A percentile compares a stretch with the other conserved stretches of the same genome.
phyloP scores from a whole-genome alignment of 1,284 basidiomycete genomes.

The Ganoderma leucocontextum region DNA sequence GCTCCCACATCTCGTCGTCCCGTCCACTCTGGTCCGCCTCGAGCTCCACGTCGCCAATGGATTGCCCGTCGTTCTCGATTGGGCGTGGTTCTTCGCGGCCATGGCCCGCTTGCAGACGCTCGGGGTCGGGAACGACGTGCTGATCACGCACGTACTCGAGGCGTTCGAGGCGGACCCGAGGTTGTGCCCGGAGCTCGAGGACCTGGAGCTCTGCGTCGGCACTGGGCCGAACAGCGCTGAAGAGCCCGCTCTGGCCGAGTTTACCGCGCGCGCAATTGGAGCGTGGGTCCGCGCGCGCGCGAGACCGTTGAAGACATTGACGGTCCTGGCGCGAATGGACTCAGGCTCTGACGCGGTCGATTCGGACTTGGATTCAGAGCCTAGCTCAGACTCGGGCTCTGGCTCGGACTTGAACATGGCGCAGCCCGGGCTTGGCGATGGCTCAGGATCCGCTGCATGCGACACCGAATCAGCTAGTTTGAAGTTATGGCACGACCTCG shows the following conservation, averaged over 20 bases:
- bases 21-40: background rate
- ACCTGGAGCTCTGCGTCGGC: background rate
- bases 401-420: background rate
- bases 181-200: background rate
- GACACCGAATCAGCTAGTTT: background rate
- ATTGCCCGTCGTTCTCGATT: background rate
- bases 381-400: background rate
- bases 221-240: background rate
- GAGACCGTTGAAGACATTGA: background rate
- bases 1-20: background rate
- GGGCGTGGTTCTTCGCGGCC: background rate
- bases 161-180: background rate
- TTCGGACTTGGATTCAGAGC: too few species aligned
- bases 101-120: background rate
- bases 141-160: background rate
- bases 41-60: background rate
- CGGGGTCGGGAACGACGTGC: background rate
- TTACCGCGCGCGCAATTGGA: background rate
- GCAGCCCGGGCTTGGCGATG: background rate
- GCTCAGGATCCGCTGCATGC: background rate
- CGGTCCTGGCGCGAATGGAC: background rate
- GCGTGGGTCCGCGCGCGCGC: background rate
- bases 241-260: background rate
- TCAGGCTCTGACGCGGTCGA: background rate
- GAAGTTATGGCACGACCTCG: background rate